phyloP scores from a whole-genome alignment of 2,329 filamentous ascomycete genomes.

The Ophiostoma tasmaniense region DNA sequence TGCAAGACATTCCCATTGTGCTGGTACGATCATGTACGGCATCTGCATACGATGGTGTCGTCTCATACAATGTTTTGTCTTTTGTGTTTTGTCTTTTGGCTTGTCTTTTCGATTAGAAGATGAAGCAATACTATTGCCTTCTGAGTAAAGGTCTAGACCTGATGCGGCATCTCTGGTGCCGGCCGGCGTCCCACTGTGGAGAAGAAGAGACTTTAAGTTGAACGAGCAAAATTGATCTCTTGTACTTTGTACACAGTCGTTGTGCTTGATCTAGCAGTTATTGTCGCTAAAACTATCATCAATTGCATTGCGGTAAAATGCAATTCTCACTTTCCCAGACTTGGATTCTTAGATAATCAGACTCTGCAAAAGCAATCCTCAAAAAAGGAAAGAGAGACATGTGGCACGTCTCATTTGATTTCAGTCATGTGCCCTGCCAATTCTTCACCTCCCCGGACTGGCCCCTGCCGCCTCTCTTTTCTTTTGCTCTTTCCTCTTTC shows the following conservation, averaged over 20 bases:
- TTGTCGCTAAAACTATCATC: not conserved
- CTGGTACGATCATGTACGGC: conserved; percentile 3
- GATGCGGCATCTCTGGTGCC: conserved; percentile 8
- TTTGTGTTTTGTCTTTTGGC: too few relatives aligned
- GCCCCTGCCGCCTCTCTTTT: not conserved
- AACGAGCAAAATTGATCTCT: too few relatives aligned
- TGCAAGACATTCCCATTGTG: conserved; percentile 2
- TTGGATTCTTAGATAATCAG: too few relatives aligned
- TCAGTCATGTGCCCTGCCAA: not conserved
- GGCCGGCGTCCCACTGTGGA: not conserved
- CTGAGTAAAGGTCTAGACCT: conserved; percentile 8
- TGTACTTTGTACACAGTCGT: not conserved
- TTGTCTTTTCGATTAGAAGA: too few relatives aligned
- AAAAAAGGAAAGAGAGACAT: too few relatives aligned
- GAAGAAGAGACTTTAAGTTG: conserved; percentile 6
- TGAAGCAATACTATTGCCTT: too few relatives aligned
- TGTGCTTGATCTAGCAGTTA: too few relatives aligned
- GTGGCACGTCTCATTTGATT: not conserved
- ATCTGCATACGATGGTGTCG: not conserved
- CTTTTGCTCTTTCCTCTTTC: too few relatives aligned
- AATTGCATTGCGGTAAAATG: not conserved
- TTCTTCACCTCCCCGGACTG: conserved; percentile 1
- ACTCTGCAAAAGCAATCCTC: too few relatives aligned
- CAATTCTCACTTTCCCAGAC: too few relatives aligned
- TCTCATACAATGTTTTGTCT: not conserved